phyloP scores from a whole-genome alignment of 2,329 filamentous ascomycete species.

The Ascomycota sp. region DNA sequence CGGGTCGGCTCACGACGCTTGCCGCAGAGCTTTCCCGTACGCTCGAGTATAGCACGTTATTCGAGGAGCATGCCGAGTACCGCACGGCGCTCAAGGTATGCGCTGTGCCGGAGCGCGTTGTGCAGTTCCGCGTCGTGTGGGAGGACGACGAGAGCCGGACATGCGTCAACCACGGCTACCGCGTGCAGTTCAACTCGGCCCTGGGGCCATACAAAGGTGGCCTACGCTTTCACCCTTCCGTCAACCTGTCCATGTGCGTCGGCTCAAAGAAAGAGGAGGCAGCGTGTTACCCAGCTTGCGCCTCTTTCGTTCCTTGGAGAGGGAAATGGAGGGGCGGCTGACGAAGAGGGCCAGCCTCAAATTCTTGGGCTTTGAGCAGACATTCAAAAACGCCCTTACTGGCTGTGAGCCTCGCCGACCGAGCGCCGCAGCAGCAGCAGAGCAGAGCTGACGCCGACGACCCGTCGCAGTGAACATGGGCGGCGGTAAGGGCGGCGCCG shows the following conservation, averaged over 20 bases:
- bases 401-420: constrained; percentile 42
- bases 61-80: too few relatives aligned
- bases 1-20: too few relatives aligned
- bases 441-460: not conserved
- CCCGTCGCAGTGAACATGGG: constrained; percentile 45
- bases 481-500: constrained; percentile 90
- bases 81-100: constrained; percentile 72
- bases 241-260: constrained; percentile 49
- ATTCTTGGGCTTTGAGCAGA: constrained; percentile 97
- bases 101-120: constrained; percentile 80
- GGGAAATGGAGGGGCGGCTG: too few relatives aligned
- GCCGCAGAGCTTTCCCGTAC: too few relatives aligned
- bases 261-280: too few relatives aligned
- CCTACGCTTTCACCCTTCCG: constrained; percentile 79
- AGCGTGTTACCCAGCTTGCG: too few relatives aligned
- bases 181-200: constrained; percentile 96
- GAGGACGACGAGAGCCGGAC: constrained; percentile 79
- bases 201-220: constrained; percentile 97
- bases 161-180: constrained; percentile 86
- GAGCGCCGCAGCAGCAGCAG: too few relatives aligned
- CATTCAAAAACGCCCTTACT: constrained; percentile 98
- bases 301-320: too few relatives aligned
- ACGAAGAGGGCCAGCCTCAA: constrained; percentile 39
- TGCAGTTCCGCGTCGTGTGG: constrained; percentile 96
- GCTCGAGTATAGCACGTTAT: too few relatives aligned